Evolutionary conservation across 139 green algal species (phyloP), one percentile per base, ranked within the genome.

Genomic region (Chlorella ohadii): DNA sequence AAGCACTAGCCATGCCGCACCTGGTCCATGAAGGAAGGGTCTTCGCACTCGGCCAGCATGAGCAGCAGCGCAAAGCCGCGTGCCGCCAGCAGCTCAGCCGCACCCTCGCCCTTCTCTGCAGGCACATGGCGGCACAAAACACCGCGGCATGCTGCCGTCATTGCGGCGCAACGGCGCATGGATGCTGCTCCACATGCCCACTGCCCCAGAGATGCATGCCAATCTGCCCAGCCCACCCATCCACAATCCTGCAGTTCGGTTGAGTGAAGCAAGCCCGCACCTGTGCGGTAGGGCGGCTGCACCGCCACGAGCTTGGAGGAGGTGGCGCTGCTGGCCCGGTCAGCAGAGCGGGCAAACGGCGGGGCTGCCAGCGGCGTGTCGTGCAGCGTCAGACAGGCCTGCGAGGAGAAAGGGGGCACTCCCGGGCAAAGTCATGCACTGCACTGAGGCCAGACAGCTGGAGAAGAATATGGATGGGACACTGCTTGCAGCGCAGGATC

Each of bases 51-150:
- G 7, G 66, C 51, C 84, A 90, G 44, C 64, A 87, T 81, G 31
- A 90, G 44, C 77, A 90, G 64, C 78, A 90, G 77, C 25, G 77
- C 63, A 56, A 79, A 84, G 7, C 86, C 87, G 33, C 87, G 78
- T 12, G 87, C 79, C 23, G 71, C 84, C 63, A 90, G 78, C 77
- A 90, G 65, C 77, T 90, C 87, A 28, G 84, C 84, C 19, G 70
- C 85, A 25, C 87, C 87, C 68, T 79, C 34, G 23, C 76, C 76
- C 59, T 82, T 82, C 36, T 82, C 76, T 72, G 55, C 9, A n/a
- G 44, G 44, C 6, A 51, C 7, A 51, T 6, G 44, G 9, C 44
- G 44, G 44, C 44, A 9, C 55, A 55, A 25, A n/a, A n/a, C n/a
- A n/a, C n/a, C n/a, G n/a, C n/a, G n/a, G n/a, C n/a, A 13, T 68